Percentiles rank a stretch among this genome's conserved stretches.
Conservation (phyloP, 164 flowering plant species). For the Vitis labrusca region DNA sequence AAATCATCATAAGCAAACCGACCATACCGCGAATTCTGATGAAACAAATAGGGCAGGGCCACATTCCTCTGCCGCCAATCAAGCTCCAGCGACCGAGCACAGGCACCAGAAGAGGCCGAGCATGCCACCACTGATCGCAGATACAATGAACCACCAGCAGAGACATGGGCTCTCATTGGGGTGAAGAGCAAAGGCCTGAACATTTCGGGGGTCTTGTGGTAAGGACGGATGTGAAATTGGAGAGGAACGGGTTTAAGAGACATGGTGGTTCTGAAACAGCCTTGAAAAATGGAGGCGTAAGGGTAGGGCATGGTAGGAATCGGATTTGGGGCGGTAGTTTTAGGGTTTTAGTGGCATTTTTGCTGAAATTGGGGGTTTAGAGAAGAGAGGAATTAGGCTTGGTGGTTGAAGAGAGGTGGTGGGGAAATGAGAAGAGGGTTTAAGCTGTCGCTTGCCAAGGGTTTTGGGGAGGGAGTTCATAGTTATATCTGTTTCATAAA, state of each 20-base stretch:
- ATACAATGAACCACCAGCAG: not conserved
- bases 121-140: not conserved
- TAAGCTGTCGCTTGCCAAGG: too few species aligned
- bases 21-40: not conserved
- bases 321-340: too few species aligned
- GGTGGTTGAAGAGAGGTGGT: too few species aligned
- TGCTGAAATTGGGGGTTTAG: too few species aligned
- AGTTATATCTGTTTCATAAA: too few species aligned
- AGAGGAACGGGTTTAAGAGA: not conserved
- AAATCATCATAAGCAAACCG: not conserved
- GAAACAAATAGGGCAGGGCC: not conserved
- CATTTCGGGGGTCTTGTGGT: not conserved
- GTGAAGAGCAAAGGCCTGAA: not conserved
- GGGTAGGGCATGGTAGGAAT: not conserved
- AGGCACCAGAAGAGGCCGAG: not conserved
- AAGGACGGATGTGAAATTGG: too few species aligned
- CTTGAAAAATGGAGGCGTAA: not conserved
- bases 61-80: constrained; percentile 1
- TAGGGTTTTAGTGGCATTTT: too few species aligned
- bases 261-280: not conserved
- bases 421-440: too few species aligned
- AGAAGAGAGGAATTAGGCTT: too few species aligned
- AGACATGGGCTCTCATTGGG: not conserved
- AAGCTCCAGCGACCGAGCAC: not conserved
- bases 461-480: too few species aligned